Base-by-base conservation (phyloP, 73 alveolate genomes). In the Paramecium sexaurelia region DNA sequence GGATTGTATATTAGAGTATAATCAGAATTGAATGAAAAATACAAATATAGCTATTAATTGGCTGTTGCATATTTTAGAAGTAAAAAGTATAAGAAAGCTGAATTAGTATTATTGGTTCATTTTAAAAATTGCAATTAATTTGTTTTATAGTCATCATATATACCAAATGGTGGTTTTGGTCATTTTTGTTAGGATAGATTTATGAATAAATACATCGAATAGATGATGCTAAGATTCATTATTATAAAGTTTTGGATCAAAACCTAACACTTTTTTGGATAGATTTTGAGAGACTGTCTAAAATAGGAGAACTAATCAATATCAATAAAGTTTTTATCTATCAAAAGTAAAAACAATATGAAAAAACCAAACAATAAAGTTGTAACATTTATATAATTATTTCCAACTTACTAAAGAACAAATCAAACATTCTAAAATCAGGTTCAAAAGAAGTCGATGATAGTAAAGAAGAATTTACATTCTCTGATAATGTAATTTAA, bases 151-250 rank as follows among this genome's bases (percentile, higher is more conserved):
- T 39, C 85, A 69, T 15, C 88, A 39, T 92, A 94, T 29, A 95
- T 96, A 7, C 99, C 99, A 13, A 97, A 97, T 68, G 99, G 99
- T 24, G 98, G 99, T 43, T 97, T 96, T 67, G 99, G 99, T 32
- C 92, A 91, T 69, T 95, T 68, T 91, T 97, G 32, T 92, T 96
- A 43, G 99, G 99, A 19, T 94, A 69, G 75, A 93, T 97, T 1
- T 95, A 94, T 47, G 98, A 96, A 75, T 95, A 94, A 87, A 66
- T 92, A 84, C 94, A 84, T 84, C 90, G 97, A 71, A 87, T 95
- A 40, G 93, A 96, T 71, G 99, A 97, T 71, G 99, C 99, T 26
- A 92, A 91, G 39, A 95, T 89, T 20, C 94, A 95, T 10, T 97
- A 94, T 85, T 90, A 68, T 55, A 94, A 91, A 69, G 97, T 99